Conservation (phyloP, 1,139 yeast species). For the Pichiaceae sp. region DNA sequence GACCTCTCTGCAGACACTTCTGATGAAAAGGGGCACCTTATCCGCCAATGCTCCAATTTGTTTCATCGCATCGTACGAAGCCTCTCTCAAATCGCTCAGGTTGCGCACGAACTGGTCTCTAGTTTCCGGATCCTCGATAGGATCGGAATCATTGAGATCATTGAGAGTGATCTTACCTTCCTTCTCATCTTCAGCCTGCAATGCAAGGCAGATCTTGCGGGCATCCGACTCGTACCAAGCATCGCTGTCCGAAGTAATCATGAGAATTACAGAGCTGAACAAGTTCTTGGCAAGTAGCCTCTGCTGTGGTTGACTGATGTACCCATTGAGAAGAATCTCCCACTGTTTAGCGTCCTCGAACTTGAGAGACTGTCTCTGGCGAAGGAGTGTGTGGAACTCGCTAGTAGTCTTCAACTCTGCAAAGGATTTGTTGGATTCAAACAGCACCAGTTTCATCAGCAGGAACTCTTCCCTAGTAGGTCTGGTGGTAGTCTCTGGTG, state of each 20-base stretch:
- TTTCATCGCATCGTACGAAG: slow-evolving; percentile 49
- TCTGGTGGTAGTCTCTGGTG: slow-evolving; percentile 10
- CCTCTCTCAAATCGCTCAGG: slow-evolving; percentile 67
- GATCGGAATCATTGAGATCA: slow-evolving; percentile 31
- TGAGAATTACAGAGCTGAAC: slow-evolving; percentile 41
- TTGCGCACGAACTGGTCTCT: slow-evolving; percentile 63
- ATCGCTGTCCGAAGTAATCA: slow-evolving; percentile 46
- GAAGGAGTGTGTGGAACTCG: slow-evolving; percentile 18
- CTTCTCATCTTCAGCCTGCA: slow-evolving; percentile 42
- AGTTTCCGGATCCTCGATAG: slow-evolving; percentile 72
- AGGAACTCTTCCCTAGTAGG: slow-evolving; percentile 69
- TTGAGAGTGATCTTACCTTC: slow-evolving; percentile 31
- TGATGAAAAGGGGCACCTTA: slow-evolving; percentile 57
- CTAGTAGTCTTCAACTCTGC: slow-evolving; percentile 8
- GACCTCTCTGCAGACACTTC: slow-evolving; percentile 35
- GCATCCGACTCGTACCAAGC: slow-evolving; percentile 80
- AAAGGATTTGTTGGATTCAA: slow-evolving; percentile 13
- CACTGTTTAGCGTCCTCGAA: slow-evolving; percentile 24
- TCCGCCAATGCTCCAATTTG: slow-evolving; percentile 33
- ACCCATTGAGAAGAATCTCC: slow-evolving; percentile 44
- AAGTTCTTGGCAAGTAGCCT: slow-evolving; percentile 45
- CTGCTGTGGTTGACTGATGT: slow-evolving; percentile 54
- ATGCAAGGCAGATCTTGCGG: slow-evolving; percentile 40
- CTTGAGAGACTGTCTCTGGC: slow-evolving; percentile 28
- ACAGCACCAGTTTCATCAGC: slow-evolving; percentile 47